Conservation (phyloP, 352 stramenopile species). For the Peronospora belbahrii region DNA sequence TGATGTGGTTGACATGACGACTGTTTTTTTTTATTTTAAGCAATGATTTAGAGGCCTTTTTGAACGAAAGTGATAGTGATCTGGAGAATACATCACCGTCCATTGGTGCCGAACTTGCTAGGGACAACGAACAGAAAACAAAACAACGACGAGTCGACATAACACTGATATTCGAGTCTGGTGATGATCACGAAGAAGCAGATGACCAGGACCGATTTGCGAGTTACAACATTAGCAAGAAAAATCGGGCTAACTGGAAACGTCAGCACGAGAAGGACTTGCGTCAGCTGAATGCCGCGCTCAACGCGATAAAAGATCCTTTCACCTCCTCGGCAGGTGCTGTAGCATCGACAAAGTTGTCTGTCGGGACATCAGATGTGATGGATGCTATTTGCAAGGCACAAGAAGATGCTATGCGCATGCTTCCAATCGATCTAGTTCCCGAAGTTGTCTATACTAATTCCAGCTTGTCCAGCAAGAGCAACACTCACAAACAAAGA, state of each 20-base stretch:
- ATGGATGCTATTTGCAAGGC: conserved; percentile 63
- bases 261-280: conserved; percentile 44
- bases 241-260: conserved; percentile 27
- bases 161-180: conserved; percentile 14
- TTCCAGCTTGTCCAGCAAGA: conserved; percentile 13
- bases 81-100: conserved; percentile 17
- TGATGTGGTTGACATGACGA: conserved; percentile 7
- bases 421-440: conserved; percentile 29
- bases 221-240: conserved; percentile 40
- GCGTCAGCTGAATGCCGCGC: conserved; percentile 22
- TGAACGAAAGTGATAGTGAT: conserved; percentile 61
- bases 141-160: not conserved
- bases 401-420: conserved; percentile 53
- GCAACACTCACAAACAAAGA: conserved; percentile 28
- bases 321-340: not conserved
- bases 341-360: conserved; percentile 5
- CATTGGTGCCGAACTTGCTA: not conserved
- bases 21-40: conserved; percentile 9
- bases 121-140: not conserved
- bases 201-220: conserved; percentile 36
- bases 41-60: conserved; percentile 52
- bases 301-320: conserved; percentile 16
- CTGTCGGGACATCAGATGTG: conserved; percentile 37
- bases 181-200: conserved; percentile 27
- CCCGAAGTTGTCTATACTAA: not conserved